phyloP scores from a whole-genome alignment of 2,329 filamentous ascomycete species.

The Aspergillus sp. region DNA sequence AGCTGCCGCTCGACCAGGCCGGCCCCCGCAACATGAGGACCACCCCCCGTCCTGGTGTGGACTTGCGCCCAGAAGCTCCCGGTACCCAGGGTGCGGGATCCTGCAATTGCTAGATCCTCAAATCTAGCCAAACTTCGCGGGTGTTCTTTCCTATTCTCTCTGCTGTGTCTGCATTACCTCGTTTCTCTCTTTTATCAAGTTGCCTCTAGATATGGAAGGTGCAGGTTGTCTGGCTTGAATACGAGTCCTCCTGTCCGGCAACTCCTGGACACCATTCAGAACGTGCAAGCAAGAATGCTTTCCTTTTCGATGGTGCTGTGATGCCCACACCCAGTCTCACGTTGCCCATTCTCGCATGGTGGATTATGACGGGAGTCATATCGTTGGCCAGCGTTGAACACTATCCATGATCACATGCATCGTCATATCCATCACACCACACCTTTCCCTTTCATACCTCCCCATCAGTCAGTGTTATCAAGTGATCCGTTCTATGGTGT shows the following conservation, averaged over 20 bases:
- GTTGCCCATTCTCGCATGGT: neutral
- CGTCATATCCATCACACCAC: neutral
- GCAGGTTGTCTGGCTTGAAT: conserved; percentile 11
- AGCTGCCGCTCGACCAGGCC: conserved; percentile 91
- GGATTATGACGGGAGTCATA: neutral
- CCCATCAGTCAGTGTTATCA: neutral
- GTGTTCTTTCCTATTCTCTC: conserved; percentile 1
- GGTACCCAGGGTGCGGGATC: conserved; percentile 57
- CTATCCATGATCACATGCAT: neutral
- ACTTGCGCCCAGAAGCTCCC: conserved; percentile 62
- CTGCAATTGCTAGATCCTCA: conserved; percentile 59
- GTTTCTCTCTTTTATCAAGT: conserved; percentile 9
- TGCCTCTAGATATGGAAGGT: conserved; percentile 19
- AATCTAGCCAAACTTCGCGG: neutral
- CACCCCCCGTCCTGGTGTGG: conserved; percentile 62
- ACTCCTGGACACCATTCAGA: conserved; percentile 5
- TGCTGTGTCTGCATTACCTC: conserved; percentile 7
- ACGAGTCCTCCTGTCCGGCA: conserved; percentile 4
- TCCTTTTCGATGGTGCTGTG: conserved; percentile 12
- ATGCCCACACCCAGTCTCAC: conserved; percentile 8
- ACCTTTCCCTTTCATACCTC: neutral
- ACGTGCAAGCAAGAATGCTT: conserved; percentile 12
- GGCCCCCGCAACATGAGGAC: conserved; percentile 81
- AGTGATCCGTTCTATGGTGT: conserved; percentile 9
- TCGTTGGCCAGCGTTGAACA: neutral